Percentiles rank a stretch among this genome's conserved stretches.
Evolutionary conservation across 2,329 filamentous ascomycete species (phyloP).

Genomic region (Chaetomiaceae sp.): DNA sequence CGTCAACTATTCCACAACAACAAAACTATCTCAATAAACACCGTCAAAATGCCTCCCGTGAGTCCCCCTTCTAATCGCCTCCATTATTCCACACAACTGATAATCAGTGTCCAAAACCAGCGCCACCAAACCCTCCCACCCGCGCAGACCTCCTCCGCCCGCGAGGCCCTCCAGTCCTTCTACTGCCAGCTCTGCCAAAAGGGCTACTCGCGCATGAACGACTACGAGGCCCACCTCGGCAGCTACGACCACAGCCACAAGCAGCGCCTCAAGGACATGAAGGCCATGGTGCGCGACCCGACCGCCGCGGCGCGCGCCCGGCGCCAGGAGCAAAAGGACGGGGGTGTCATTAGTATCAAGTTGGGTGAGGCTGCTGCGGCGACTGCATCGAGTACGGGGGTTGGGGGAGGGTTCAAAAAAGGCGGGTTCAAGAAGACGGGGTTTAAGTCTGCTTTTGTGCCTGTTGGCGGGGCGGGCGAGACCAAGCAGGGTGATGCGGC

Average conservation of each 20-base stretch:
- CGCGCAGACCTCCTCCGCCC: conserved; percentile 59
- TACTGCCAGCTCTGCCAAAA: conserved; percentile 87
- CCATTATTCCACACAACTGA: conserved; percentile 34
- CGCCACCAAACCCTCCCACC: conserved; percentile 55
- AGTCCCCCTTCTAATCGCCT: conserved; percentile 25
- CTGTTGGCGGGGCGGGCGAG: conserved; percentile 37
- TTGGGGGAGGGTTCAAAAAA: conserved; percentile 54
- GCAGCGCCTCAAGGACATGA: conserved; percentile 84
- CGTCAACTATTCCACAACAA: background rate
- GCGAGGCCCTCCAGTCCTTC: conserved; percentile 74
- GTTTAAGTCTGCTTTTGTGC: conserved; percentile 71
- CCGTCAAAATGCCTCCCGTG: conserved; percentile 52
- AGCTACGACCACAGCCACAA: conserved; percentile 96
- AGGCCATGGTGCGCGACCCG: conserved; percentile 72
- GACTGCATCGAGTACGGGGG: conserved; percentile 16
- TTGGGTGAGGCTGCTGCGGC: conserved; percentile 38
- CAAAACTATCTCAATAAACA: background rate
- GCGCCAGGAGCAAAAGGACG: conserved; percentile 66
- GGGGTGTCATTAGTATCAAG: conserved; percentile 66
- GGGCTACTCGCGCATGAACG: conserved; percentile 90
- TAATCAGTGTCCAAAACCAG: conserved; percentile 34
- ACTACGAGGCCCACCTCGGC: conserved; percentile 90
- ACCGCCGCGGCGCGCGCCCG: conserved; percentile 60
- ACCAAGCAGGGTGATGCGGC: conserved; percentile 25
- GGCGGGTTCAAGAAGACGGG: conserved; percentile 77